Percentiles rank a stretch among this genome's conserved stretches.
Evolutionary conservation across 148 eudicot genomes (phyloP).

Genomic region (Gaultheria prostrata): DNA sequence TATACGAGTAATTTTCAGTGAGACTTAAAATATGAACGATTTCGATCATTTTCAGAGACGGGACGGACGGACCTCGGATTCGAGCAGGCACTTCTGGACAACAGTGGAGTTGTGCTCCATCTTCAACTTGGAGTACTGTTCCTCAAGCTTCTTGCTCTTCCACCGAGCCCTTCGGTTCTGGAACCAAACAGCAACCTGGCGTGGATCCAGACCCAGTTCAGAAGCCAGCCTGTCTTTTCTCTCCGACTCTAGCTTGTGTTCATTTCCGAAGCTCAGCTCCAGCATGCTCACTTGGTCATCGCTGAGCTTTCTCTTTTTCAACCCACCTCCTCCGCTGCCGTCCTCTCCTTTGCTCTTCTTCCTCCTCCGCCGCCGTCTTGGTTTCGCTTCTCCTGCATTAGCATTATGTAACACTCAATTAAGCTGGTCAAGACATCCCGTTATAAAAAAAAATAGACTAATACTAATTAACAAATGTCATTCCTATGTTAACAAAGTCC

Average conservation of each 20-base stretch:
- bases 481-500: neutral
- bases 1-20: too few relatives aligned
- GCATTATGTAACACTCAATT: neutral
- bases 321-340: conserved; percentile 12
- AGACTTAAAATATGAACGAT: neutral
- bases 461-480: neutral
- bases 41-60: neutral
- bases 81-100: conserved; percentile 67
- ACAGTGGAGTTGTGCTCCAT: conserved; percentile 45
- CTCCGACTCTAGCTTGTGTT: conserved; percentile 84
- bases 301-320: conserved; percentile 65
- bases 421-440: too few relatives aligned
- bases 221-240: conserved; percentile 69
- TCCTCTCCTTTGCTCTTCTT: conserved; percentile 42
- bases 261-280: conserved; percentile 62
- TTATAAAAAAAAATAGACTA: neutral
- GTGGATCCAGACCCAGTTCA: conserved; percentile 81
- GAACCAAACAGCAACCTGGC: conserved; percentile 97
- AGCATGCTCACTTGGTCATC: conserved; percentile 60
- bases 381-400: conserved; percentile 34
- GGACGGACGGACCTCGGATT: conserved; percentile 52
- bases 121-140: conserved; percentile 63
- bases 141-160: conserved; percentile 85
- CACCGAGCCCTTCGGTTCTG: conserved; percentile 91
- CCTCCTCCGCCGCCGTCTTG: conserved; percentile 30